phyloP scores from a whole-genome alignment of 768 basidiomycete species.

The Serpula lacrymans region DNA sequence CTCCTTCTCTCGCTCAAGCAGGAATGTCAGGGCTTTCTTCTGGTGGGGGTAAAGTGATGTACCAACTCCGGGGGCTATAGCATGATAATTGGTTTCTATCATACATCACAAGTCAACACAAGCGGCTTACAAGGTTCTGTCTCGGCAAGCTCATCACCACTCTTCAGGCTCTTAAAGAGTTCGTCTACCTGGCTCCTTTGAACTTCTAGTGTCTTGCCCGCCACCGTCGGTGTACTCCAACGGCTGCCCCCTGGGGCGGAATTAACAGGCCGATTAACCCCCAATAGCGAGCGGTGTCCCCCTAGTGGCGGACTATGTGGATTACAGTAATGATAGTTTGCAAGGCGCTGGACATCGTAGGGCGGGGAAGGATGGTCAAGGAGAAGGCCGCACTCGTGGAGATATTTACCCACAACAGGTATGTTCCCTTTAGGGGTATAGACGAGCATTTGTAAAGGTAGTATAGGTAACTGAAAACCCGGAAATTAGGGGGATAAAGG shows the following conservation, averaged over 20 bases:
- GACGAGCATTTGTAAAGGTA: conserved; percentile 81
- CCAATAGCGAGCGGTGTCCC: conserved; percentile 46
- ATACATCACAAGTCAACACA: conserved; percentile 12
- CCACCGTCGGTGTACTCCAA: conserved; percentile 55
- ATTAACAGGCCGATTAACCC: conserved; percentile 40
- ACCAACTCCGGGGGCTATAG: conserved; percentile 63
- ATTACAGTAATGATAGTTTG: conserved; percentile 75
- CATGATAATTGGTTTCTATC: conserved; percentile 13
- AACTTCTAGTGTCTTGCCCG: conserved; percentile 82
- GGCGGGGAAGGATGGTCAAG: conserved; percentile 79
- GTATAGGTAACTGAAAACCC: conserved; percentile 50
- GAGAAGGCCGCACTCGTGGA: conserved; percentile 63
- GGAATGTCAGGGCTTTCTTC: conserved; percentile 94
- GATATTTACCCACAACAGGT: conserved; percentile 70
- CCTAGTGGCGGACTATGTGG: conserved; percentile 84
- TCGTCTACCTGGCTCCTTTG: conserved; percentile 94
- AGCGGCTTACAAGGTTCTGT: conserved; percentile 73
- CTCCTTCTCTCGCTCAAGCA: conserved; percentile 85
- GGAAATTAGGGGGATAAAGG: conserved; percentile 14
- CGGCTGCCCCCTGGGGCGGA: conserved; percentile 39
- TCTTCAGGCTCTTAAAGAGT: conserved; percentile 83
- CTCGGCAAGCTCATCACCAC: conserved; percentile 83
- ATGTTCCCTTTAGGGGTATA: conserved; percentile 96
- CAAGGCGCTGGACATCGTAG: conserved; percentile 57
- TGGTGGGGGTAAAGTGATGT: conserved; percentile 95